Percentiles rank a stretch among this genome's conserved stretches.
Evolutionary conservation across 2,329 filamentous ascomycete genomes (phyloP).

Genomic region (Trichoderma lentiforme): DNA sequence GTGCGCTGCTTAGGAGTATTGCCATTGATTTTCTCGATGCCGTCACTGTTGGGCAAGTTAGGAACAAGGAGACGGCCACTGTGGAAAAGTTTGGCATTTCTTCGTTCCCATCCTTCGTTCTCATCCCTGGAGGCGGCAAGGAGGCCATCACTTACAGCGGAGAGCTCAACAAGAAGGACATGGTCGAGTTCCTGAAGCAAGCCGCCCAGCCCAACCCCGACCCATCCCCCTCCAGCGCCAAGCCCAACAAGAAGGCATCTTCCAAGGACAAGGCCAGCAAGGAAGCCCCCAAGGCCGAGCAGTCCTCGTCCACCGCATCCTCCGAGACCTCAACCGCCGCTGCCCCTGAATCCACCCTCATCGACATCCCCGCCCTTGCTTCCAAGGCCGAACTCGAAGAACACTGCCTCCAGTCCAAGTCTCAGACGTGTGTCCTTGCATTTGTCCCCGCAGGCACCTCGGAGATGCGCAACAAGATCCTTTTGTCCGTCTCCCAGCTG

Average conservation of each 20-base stretch:
- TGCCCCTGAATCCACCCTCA: slow-evolving; percentile 36
- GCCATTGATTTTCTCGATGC: slow-evolving; percentile 87
- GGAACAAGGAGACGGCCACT: slow-evolving; percentile 71
- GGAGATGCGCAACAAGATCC: slow-evolving; percentile 52
- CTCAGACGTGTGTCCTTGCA: slow-evolving; percentile 78
- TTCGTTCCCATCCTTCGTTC: slow-evolving; percentile 75
- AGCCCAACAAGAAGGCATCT: slow-evolving; percentile 29
- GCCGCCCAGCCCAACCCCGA: slow-evolving; percentile 76
- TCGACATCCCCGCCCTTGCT: slow-evolving; percentile 63
- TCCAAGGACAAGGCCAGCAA: slow-evolving; percentile 34
- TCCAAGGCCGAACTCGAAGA: slow-evolving; percentile 62
- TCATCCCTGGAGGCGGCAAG: slow-evolving; percentile 68
- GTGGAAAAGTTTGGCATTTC: slow-evolving; percentile 72
- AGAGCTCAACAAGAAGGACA: slow-evolving; percentile 77
- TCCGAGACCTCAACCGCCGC: slow-evolving; percentile 30
- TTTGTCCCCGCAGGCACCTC: slow-evolving; percentile 58
- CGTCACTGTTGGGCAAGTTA: slow-evolving; percentile 76
- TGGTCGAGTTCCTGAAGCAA: slow-evolving; percentile 80
- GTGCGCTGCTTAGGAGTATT: slow-evolving; percentile 74
- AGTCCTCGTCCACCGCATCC: slow-evolving; percentile 24
- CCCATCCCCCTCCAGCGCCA: slow-evolving; percentile 46
- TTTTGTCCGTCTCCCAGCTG: slow-evolving; percentile 67
- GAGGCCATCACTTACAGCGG: slow-evolving; percentile 73
- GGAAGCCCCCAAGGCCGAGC: slow-evolving; percentile 25
- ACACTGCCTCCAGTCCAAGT: slow-evolving; percentile 71